Evolutionary conservation across 2,329 filamentous ascomycete genomes (phyloP).

Genomic region (Colletotrichum sp.): DNA sequence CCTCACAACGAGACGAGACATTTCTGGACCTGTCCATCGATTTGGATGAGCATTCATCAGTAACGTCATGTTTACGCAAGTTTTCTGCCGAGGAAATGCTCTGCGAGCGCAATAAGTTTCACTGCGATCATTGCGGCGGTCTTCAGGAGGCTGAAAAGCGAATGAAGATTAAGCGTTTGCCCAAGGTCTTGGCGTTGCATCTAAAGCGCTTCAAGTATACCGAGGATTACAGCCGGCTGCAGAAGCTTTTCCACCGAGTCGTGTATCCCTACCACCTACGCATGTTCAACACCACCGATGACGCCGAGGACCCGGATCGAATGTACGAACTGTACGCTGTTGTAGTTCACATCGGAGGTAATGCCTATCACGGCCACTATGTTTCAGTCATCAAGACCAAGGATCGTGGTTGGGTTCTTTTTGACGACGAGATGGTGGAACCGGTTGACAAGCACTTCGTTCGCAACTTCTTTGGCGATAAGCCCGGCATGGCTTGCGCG

Average conservation of each 20-base stretch:
- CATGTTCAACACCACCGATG: slow-evolving; percentile 96
- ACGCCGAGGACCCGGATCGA: slow-evolving; percentile 90
- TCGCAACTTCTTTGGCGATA: slow-evolving; percentile 95
- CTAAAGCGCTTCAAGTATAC: slow-evolving; percentile 99
- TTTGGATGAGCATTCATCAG: slow-evolving; percentile 91
- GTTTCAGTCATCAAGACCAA: slow-evolving; percentile 98
- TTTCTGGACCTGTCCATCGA: slow-evolving; percentile 97
- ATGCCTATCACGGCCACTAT: slow-evolving; percentile 97
- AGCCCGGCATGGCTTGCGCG: slow-evolving; percentile 87
- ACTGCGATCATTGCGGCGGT: slow-evolving; percentile 96
- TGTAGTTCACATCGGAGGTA: slow-evolving; percentile 95
- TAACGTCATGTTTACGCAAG: slow-evolving; percentile 92
- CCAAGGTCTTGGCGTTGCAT: slow-evolving; percentile 89
- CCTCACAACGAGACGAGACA: slow-evolving; percentile 92
- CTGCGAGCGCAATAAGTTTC: slow-evolving; percentile 97
- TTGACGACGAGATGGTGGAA: slow-evolving; percentile 98
- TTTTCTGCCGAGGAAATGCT: slow-evolving; percentile 99
- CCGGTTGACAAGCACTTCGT: slow-evolving; percentile 97
- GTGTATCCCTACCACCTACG: slow-evolving; percentile 97
- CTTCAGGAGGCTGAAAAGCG: slow-evolving; percentile 97
- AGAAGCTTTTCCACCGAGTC: slow-evolving; percentile 96
- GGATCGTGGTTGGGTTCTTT: slow-evolving; percentile 93
- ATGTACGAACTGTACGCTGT: slow-evolving; percentile 97
- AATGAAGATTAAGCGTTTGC: slow-evolving; percentile 98
- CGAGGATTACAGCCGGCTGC: slow-evolving; percentile 88